Base-by-base conservation (phyloP, 805 yeast species). In the Saccharomycopsis oosterbeekiorum region DNA sequence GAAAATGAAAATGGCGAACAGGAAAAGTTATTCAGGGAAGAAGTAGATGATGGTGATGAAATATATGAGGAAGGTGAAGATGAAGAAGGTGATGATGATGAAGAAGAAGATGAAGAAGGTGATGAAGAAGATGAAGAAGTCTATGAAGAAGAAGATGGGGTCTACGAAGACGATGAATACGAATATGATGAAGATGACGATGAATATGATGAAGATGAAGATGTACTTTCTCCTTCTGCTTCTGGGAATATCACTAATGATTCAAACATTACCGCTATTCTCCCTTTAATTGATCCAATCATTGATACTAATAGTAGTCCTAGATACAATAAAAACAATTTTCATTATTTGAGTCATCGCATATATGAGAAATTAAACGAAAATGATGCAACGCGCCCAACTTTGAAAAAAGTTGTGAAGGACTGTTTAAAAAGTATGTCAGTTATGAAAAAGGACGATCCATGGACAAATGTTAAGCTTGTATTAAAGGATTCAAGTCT, bases 51-150 rank as follows among this genome's bases (percentile, higher is more conserved):
- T 47, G 66, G 66, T 10, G 71, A 62, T 29, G 71, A 60, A 11
- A 72, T 67, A 14, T 70, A 65, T 34, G 74, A 62, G 17, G 73
- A 69, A 29, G 70, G 64, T 29, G 70, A 68, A 24, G 67, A 63
- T 12, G 70, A 67, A 12, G 74, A 58, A 40, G 74, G 61, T 42
- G 58, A 42, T 12, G 67, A 60, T 24, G 68, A 61, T 9, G 58
- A 59, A 8, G 64, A 57, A 2, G 59, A 42, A 2, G 57, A 56
- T 5, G 55, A 47, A 14, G 67, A 57, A 43, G 68, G 64, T 4
- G 57, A 56, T 5, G 55, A 47, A 14, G 67, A 57, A 43, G 68
- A 64, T 4, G 68, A 68, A 21, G 70, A 65, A 21, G 71, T 68
- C 11, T 70, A 68, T 19, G 60, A 58, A 2, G 60, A 58, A 1